A percentile compares a stretch with the other conserved stretches of the same genome.
Evolutionary conservation across 371 early-diverging fungal species (phyloP).

Genomic region (Mortierella sp.): DNA sequence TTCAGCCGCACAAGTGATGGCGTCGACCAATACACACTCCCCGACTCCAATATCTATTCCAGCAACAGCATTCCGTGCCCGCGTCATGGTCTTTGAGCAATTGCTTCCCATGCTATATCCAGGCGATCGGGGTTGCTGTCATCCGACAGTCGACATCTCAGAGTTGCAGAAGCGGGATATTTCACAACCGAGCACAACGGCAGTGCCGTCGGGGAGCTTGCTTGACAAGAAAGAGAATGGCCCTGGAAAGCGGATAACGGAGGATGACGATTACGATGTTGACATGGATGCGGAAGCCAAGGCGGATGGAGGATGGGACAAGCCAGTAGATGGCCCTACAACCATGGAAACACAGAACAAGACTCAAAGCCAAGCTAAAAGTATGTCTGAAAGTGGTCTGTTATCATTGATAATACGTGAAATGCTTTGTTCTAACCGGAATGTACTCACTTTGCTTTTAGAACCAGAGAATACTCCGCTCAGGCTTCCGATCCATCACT

Average conservation of each 20-base stretch:
- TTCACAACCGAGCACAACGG: not conserved
- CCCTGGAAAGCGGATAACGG: constrained; percentile 2
- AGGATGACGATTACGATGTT: constrained; percentile 34
- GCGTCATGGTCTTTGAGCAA: constrained; percentile 82
- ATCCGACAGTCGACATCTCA: constrained; percentile 44
- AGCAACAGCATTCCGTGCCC: constrained; percentile 69
- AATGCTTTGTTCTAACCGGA: not conserved
- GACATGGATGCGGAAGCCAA: constrained; percentile 15
- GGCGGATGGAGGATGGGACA: not conserved
- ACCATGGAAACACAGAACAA: not conserved
- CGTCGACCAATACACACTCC: constrained; percentile 14
- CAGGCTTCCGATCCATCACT: constrained; percentile 68
- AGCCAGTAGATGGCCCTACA: not conserved
- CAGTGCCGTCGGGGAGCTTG: not conserved
- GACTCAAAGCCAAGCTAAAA: not conserved
- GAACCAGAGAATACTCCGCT: constrained; percentile 11
- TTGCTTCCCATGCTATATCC: constrained; percentile 66
- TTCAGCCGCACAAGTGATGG: not conserved
- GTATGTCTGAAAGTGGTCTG: constrained; percentile 10
- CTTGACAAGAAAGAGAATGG: not conserved
- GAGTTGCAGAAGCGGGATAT: constrained; percentile 29
- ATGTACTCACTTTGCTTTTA: not conserved
- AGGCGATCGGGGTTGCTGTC: constrained; percentile 57
- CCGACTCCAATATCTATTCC: constrained; percentile 37
- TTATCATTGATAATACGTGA: no score